Evolutionary conservation across 1,284 basidiomycete species (phyloP), one percentile per base, ranked within the genome.

Genomic region (Paramarasmius palmivorus): DNA sequence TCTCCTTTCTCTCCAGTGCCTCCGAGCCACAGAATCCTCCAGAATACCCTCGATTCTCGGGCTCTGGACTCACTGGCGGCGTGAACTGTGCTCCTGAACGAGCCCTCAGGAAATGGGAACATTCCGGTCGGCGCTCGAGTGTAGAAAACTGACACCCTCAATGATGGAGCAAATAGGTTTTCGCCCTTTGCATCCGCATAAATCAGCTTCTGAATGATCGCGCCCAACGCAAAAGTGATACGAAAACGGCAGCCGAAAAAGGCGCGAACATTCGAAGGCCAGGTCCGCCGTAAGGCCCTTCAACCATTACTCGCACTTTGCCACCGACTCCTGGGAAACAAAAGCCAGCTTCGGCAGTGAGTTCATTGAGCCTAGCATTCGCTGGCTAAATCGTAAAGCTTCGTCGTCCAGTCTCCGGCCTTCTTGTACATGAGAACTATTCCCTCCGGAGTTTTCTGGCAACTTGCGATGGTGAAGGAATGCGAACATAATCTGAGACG

Each of bases 381-480:
- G 6, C 29, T 32, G 12, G 29, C 82, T 36, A 84, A 67, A 34
- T 79, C 76, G 57, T 80, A 86, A 50, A 90, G 68, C 47, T 68
- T 76, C 14, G 63, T 71, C 20, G 87, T 88, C 88, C 89, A 91
- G 25, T 70, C 69, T 4, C 88, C 89, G 0, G 76, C 65, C 61
- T 81, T 83, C 73, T 88, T 86, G 62, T 77, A 78, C 63, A 89
- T 65, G 47, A 88, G 69, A 19, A 84, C 79, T 45, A 86, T 68
- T 3, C 84, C 86, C 44, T 82, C 82, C 14, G 69, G 61, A 2
- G 69, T 71, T 38, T 69, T 64, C 54, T 58, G 58, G 42, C 68
- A 69, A 59, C 76, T 83, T 53, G 86, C 74, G 67, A 94, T 90
- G 0, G 91, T 92, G 67, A 92, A 92, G 0, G 91, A 90, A n/a